Evolutionary conservation across 169 alveolate species (phyloP).

Genomic region (Theileria parva): DNA sequence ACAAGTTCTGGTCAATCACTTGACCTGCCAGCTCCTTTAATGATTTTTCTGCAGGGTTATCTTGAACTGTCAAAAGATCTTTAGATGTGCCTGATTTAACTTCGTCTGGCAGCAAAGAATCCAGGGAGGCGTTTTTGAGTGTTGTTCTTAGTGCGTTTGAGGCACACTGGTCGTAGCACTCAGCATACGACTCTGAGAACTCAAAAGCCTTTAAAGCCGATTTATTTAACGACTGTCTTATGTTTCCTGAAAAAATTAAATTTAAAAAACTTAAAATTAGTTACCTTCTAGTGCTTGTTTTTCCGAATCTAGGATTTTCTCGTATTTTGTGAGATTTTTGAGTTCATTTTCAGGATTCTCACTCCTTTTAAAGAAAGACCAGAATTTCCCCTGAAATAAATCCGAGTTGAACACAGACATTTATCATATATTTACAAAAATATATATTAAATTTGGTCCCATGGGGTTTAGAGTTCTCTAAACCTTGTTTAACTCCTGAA

Average conservation of each 20-base stretch:
- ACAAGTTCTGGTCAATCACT: constrained; percentile 51
- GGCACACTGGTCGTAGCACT: constrained; percentile 63
- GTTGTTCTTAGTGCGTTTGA: constrained; percentile 51
- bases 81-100: constrained; percentile 41
- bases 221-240: neutral
- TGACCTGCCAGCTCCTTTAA: constrained; percentile 56
- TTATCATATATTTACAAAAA: neutral
- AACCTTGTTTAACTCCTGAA: neutral
- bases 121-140: constrained; percentile 44
- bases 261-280: neutral
- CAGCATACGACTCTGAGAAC: constrained; percentile 55
- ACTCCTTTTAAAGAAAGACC: constrained; percentile 22
- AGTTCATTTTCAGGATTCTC: constrained; percentile 37
- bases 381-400: neutral
- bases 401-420: constrained; percentile 16
- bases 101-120: constrained; percentile 45
- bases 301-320: constrained; percentile 56
- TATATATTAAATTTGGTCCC: neutral
- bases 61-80: constrained; percentile 51
- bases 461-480: constrained; percentile 15
- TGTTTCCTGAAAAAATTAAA: constrained; percentile 1
- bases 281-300: constrained; percentile 49
- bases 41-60: constrained; percentile 52
- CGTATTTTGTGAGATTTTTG: constrained; percentile 50
- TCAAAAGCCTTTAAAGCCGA: constrained; percentile 45